A percentile compares a stretch with the other conserved stretches of the same genome.
These are phyloP conservation scores for Diaporthe sp. DNA, from an alignment of 2,329 filamentous ascomycete species.

Conservation along the genomic window DNA sequence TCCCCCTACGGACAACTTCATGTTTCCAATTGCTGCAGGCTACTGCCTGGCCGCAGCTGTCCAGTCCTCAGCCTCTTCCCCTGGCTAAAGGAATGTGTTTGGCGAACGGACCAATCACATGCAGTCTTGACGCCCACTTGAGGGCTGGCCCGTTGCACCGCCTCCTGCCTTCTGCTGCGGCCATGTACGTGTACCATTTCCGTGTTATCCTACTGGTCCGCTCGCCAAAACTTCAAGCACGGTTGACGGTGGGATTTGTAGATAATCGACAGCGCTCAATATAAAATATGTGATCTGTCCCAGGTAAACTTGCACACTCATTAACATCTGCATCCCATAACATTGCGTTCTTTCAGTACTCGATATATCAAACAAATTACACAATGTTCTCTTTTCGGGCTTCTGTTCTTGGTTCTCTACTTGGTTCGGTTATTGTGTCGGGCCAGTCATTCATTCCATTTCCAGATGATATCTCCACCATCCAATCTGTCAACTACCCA, in stretches of 20 bases:
- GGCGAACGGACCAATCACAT: constrained; percentile 13
- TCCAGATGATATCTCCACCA: background rate
- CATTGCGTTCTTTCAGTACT: background rate
- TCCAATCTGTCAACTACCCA: constrained; percentile 12
- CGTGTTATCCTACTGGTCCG: constrained; percentile 5
- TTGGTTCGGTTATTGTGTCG: background rate
- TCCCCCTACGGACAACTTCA: background rate
- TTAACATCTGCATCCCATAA: no score
- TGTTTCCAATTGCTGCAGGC: background rate
- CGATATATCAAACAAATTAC: no score
- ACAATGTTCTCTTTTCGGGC: background rate
- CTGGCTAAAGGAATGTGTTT: background rate
- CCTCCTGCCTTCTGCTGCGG: background rate
- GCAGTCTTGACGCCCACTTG: background rate
- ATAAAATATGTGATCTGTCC: background rate
- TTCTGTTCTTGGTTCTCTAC: background rate
- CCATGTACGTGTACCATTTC: background rate
- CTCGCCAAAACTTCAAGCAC: background rate
- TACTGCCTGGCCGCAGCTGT: background rate
- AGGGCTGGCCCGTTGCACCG: background rate
- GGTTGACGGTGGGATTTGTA: background rate
- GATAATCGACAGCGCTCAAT: background rate
- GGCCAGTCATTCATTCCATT: constrained; percentile 25
- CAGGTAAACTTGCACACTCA: background rate
- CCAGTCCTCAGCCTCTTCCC: background rate